Evolutionary conservation across 2,329 filamentous ascomycete species (phyloP).

Genomic region (Ophiostoma populinum): DNA sequence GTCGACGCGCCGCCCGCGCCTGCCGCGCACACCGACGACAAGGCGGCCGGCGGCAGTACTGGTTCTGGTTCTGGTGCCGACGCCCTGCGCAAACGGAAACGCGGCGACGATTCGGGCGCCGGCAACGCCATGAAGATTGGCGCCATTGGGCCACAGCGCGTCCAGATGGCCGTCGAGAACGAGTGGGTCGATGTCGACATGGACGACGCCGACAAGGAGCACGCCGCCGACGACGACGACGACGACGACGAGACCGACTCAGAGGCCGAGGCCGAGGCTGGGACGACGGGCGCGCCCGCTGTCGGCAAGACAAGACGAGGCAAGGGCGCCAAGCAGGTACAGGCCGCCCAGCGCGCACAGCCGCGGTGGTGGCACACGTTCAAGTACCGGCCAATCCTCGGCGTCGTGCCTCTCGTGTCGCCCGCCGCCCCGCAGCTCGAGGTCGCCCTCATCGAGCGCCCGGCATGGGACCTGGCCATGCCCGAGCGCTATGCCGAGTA

Average conservation of each 20-base stretch:
- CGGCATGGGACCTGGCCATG: slow-evolving; percentile 65
- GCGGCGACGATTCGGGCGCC: slow-evolving; percentile 31
- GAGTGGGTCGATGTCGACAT: slow-evolving; percentile 20
- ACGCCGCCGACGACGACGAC: slow-evolving; percentile 11
- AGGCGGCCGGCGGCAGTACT: too few species aligned
- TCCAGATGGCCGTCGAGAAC: slow-evolving; percentile 19
- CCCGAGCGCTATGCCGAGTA: slow-evolving; percentile 41
- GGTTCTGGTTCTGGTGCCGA: too few species aligned
- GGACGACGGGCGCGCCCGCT: too few species aligned
- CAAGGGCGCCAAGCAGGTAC: neutral
- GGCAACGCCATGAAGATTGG: slow-evolving; percentile 32
- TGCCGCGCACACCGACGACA: too few species aligned
- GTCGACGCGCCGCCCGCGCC: slow-evolving; percentile 28
- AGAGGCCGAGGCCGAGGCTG: neutral
- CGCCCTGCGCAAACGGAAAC: slow-evolving; percentile 33
- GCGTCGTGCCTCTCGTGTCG: slow-evolving; percentile 33
- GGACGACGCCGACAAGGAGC: slow-evolving; percentile 20
- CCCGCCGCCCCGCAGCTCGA: slow-evolving; percentile 33
- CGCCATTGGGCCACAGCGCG: slow-evolving; percentile 21
- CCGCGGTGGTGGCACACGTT: slow-evolving; percentile 60
- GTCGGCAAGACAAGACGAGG: neutral
- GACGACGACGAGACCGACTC: slow-evolving; percentile 15
- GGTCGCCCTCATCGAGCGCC: slow-evolving; percentile 76
- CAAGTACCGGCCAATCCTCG: slow-evolving; percentile 89
- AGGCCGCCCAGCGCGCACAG: too few species aligned